phyloP scores from a whole-genome alignment of 2,329 filamentous ascomycete species.

The Colletotrichum nymphaeae region DNA sequence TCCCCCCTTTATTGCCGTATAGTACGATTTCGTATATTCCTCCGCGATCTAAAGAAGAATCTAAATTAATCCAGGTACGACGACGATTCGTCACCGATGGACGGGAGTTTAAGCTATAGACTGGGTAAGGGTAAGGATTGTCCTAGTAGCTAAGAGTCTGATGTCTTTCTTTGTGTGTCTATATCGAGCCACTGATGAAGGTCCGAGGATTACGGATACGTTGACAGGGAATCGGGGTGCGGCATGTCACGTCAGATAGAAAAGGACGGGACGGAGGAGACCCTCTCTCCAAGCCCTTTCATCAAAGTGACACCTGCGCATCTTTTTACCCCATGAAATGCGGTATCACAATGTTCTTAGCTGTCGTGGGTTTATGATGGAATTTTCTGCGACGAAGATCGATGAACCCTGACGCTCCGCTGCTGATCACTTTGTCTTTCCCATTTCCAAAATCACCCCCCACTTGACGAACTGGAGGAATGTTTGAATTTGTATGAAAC shows the following conservation, averaged over 20 bases:
- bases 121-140: background rate
- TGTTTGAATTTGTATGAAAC: conserved; percentile 34
- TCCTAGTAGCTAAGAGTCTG: background rate
- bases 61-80: background rate
- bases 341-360: background rate
- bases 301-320: conserved; percentile 24
- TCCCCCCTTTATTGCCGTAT: background rate
- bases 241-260: conserved; percentile 8
- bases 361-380: background rate
- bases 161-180: background rate
- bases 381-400: background rate
- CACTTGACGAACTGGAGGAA: background rate
- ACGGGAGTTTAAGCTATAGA: conserved; percentile 11
- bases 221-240: conserved; percentile 1
- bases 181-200: background rate
- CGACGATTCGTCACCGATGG: background rate
- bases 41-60: background rate
- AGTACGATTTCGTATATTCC: background rate
- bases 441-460: background rate
- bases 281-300: background rate
- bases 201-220: background rate
- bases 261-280: background rate
- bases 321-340: background rate
- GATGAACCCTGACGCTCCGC: too few relatives aligned
- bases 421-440: too few relatives aligned